phyloP scores from a whole-genome alignment of 768 basidiomycete genomes.

The Naganishia friedmannii region DNA sequence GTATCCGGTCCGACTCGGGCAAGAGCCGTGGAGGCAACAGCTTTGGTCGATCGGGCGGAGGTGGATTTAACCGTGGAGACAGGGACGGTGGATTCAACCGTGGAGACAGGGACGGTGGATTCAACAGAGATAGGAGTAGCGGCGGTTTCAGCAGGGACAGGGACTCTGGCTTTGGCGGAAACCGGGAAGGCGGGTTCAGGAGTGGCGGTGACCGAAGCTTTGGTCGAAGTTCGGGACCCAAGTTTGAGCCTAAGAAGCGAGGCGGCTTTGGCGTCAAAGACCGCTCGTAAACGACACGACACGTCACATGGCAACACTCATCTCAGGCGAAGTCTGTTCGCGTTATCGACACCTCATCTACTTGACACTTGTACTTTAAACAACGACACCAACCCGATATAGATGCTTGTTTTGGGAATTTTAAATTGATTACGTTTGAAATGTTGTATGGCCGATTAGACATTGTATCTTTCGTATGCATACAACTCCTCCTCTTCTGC shows the following conservation, averaged over 20 bases:
- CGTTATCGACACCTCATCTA: constrained; percentile 2
- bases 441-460: constrained; percentile 21
- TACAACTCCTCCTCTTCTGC: constrained; percentile 8
- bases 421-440: neutral
- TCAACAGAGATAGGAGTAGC: constrained; percentile 24
- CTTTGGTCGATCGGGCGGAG: constrained; percentile 22
- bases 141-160: constrained; percentile 12
- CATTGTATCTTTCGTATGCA: constrained; percentile 20
- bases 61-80: constrained; percentile 31
- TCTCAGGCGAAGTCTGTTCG: neutral
- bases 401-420: constrained; percentile 6
- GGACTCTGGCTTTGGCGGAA: constrained; percentile 10
- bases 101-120: constrained; percentile 18
- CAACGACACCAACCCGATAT: constrained; percentile 16
- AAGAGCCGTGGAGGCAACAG: neutral
- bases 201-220: neutral
- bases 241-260: constrained; percentile 15
- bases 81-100: constrained; percentile 30
- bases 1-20: constrained; percentile 44
- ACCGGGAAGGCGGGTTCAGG: constrained; percentile 26
- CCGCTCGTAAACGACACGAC: neutral
- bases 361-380: constrained; percentile 9
- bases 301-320: neutral
- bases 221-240: neutral
- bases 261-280: constrained; percentile 10